These are phyloP conservation scores for Rheum nobile DNA, from an alignment of 148 eudicot species.

Conservation along the genomic window DNA sequence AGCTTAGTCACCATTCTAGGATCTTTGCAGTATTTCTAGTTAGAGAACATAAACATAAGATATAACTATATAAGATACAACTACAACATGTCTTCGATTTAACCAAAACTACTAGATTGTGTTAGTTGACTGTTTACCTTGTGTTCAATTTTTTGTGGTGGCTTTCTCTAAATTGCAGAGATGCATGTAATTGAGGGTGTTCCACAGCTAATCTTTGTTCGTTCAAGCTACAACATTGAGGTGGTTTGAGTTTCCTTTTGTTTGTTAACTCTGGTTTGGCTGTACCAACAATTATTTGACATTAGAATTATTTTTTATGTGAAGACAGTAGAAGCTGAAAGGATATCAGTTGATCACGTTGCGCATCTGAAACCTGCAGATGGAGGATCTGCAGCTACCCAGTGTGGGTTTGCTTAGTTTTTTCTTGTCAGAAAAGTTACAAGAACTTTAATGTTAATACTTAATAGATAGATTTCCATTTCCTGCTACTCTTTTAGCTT, in stretches of 20 bases:
- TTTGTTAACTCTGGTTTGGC: neutral
- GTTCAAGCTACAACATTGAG: constrained; percentile 86
- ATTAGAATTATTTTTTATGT: constrained; percentile 10
- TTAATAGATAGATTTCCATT: neutral
- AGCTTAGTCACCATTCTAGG: neutral
- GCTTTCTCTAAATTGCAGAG: constrained; percentile 34
- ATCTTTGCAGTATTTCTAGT: neutral
- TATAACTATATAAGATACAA: too few species aligned
- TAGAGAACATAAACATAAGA: neutral
- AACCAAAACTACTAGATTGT: neutral
- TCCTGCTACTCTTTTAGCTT: neutral
- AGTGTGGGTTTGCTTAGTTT: constrained; percentile 37
- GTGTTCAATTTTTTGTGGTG: neutral
- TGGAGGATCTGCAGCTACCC: constrained; percentile 98
- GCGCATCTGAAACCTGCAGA: constrained; percentile 98
- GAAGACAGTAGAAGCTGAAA: constrained; percentile 94
- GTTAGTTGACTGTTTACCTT: neutral
- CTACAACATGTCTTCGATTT: neutral
- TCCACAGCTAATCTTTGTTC: constrained; percentile 87
- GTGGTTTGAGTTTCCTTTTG: constrained; percentile 22
- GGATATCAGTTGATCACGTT: constrained; percentile 96
- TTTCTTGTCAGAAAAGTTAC: neutral
- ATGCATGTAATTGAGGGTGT: constrained; percentile 83
- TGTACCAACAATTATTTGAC: neutral
- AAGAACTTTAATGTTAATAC: neutral